Evolutionary conservation across 306 rosid species (phyloP).

Genomic region (Vigna nakashimae): DNA sequence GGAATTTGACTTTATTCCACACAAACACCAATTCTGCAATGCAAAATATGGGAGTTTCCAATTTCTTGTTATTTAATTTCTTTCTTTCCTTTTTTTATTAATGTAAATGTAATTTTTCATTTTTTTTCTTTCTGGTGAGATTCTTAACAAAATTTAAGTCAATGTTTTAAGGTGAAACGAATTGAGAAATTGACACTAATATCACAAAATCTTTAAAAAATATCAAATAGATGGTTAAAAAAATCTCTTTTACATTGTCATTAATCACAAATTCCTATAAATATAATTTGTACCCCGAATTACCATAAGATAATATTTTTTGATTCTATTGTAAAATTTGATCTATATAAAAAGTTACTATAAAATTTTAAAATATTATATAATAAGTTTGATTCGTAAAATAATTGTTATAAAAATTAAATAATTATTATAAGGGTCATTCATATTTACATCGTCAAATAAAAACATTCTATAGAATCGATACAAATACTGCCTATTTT

Average conservation of each 20-base stretch:
- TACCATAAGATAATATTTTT: background rate
- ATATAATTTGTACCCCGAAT: too few relatives aligned
- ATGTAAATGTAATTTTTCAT: background rate
- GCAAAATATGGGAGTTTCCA: conserved; percentile 22
- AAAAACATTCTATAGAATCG: background rate
- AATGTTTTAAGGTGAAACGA: background rate
- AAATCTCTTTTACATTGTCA: too few relatives aligned
- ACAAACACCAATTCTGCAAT: background rate
- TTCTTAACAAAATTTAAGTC: background rate
- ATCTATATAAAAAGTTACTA: too few relatives aligned
- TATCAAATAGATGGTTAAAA: too few relatives aligned
- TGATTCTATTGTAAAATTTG: background rate
- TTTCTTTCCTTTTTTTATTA: background rate
- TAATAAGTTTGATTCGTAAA: background rate
- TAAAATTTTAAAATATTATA: background rate
- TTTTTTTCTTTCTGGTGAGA: background rate
- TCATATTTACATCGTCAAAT: background rate
- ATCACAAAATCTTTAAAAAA: background rate
- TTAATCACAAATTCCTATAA: too few relatives aligned
- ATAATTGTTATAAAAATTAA: background rate
- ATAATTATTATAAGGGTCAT: background rate
- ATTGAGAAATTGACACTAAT: background rate
- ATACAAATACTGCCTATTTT: background rate
- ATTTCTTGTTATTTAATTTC: conserved; percentile 26
- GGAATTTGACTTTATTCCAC: conserved; percentile 45